Evolutionary conservation across 1,284 basidiomycete species (phyloP), one percentile per base, ranked within the genome.

Genomic region (Naganishia liquefaciens): DNA sequence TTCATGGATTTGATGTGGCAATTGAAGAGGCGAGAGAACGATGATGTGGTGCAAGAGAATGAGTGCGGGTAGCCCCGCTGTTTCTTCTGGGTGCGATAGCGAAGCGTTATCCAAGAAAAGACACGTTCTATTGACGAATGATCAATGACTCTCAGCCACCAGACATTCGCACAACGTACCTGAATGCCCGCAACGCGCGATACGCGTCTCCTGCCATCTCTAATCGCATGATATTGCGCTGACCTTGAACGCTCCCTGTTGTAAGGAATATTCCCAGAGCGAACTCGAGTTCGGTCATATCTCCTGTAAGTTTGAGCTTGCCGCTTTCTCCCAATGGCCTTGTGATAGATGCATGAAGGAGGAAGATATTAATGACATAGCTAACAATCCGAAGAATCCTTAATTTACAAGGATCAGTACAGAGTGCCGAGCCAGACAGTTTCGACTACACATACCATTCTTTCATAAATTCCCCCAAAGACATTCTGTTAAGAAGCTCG

Each of bases 251-350:
- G 23, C 73, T 69, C 3, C 77, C 78, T 1, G 77, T 76, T 21
- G 81, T 82, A 73, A 93, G 81, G 74, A 95, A 90, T 2, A 88
- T 85, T 70, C 86, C 88, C 61, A 94, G 77, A 0, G 88, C 87
- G 76, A 97, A 95, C 79, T 98, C 95, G 60, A 98, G 83, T 76
- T 93, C 90, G 0, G 94, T 90, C 91, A 96, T 94, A 76, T 98
- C 94, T 60, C 87, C 89, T 62, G 92, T 91, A 66, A 98, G 82
- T 77, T 93, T 91, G 40, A 98, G 82, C 74, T 94, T 94, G 2
- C 92, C 90, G 66, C 84, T 85, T 80, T 98, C 94, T 15, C 90
- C 88, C 4, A 96, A 82, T 0, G 92, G 92, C 70, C 87, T 86
- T 13, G 88, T 88, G 62, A 97, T 90, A 19, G 90, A 92, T 13